Evolutionary conservation across 371 early-diverging fungal species (phyloP), one percentile per base, ranked within the genome.

Genomic region (Lichtheimia corymbifera): DNA sequence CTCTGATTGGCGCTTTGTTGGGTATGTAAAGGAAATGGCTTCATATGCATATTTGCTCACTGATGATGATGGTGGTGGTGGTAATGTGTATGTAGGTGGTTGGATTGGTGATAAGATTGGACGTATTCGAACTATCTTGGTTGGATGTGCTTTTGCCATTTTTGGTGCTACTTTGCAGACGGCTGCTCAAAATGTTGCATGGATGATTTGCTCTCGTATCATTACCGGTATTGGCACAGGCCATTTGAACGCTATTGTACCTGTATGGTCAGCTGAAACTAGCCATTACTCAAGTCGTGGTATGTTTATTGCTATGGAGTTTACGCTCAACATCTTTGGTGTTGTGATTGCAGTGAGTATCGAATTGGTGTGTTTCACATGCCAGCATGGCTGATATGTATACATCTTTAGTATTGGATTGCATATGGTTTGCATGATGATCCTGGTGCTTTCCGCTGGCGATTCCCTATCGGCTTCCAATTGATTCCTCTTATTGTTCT

Each of bases 151-250:
- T 7, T 68, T 79, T 49, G 73, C 65, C 25, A 55, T 74, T 1
- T 28, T 79, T 50, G 79, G 79, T 45, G 79, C 76, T 50, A 52
- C 59, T 47, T 61, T 79, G n/a, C 79, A 79, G 53, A 67, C 74
- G 1, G 64, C 68, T 24, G 71, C 76, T 15, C 66, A 67, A 52
- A 76, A 75, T 54, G 60, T 78, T 6, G 68, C 76, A 20, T 75
- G 75, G 79, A 73, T 78, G 72, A 70, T 76, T 17, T 73, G 72
- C 45, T 68, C 74, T 53, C 76, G 79, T 59, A 69, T 76, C 25
- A 73, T 78, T 43, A 75, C 79, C 11, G 79, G 79, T 30, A 52
- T 78, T 54, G 79, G 79, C 7, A 76, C 74, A 4, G 79, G 79
- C n/a, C 72, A 73, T 56, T 43, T 78, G 74, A 74, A 74, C 51